phyloP scores from a whole-genome alignment of 768 basidiomycete species.

The Hygrophoropsis aurantiaca region DNA sequence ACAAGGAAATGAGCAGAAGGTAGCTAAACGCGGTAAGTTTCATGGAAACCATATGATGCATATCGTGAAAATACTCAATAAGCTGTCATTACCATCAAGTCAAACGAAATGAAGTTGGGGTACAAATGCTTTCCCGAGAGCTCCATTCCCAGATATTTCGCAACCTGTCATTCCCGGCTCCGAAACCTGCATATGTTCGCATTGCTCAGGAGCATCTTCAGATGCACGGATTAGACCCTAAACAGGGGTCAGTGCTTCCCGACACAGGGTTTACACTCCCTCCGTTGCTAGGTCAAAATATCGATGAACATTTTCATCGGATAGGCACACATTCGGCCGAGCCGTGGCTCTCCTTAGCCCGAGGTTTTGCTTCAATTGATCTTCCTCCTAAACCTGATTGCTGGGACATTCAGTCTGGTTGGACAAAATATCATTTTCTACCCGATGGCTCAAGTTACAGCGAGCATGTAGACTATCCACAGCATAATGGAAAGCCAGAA shows the following conservation, averaged over 20 bases:
- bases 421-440: constrained; percentile 80
- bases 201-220: constrained; percentile 81
- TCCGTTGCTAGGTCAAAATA: constrained; percentile 72
- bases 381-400: constrained; percentile 62
- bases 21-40: constrained; percentile 8
- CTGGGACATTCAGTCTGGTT: constrained; percentile 67
- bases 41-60: no score
- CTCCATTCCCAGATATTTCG: constrained; percentile 84
- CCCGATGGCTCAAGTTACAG: constrained; percentile 76
- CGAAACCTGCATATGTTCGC: constrained; percentile 59
- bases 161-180: constrained; percentile 60
- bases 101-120: constrained; percentile 86
- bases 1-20: neutral
- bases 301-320: constrained; percentile 87
- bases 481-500: constrained; percentile 63
- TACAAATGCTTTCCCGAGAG: constrained; percentile 84
- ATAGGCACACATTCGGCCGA: constrained; percentile 69
- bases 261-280: constrained; percentile 82
- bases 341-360: constrained; percentile 76
- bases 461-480: constrained; percentile 69
- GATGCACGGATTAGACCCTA: constrained; percentile 79
- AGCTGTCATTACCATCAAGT: constrained; percentile 37
- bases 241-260: constrained; percentile 78
- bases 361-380: constrained; percentile 47
- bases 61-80: no score